Conservation (phyloP, 768 basidiomycete species). For the Hypholoma fasciculare region DNA sequence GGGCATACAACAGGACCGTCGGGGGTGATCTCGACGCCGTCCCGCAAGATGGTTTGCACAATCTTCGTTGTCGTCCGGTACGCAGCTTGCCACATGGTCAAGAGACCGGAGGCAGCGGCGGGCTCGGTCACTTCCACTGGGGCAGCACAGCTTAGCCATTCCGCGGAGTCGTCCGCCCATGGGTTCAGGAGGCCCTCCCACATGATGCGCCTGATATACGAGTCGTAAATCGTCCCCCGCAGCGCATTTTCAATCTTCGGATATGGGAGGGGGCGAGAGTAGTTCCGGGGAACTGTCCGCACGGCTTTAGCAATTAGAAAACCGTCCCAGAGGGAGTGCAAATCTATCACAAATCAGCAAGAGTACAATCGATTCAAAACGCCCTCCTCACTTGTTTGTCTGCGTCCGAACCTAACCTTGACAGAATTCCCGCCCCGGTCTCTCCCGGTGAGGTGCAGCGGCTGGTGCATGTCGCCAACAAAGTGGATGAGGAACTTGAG, state of each 20-base stretch:
- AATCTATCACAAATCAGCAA: conserved; percentile 40
- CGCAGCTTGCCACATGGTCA: conserved; percentile 15
- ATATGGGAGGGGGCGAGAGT: conserved; percentile 71
- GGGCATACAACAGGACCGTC: conserved; percentile 59
- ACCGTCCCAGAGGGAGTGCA: conserved; percentile 89
- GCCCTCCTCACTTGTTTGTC: conserved; percentile 60
- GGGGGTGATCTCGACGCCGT: conserved; percentile 24
- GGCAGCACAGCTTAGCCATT: conserved; percentile 73
- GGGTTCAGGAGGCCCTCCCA: conserved; percentile 78
- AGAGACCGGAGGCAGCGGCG: conserved; percentile 5
- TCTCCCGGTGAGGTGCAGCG: conserved; percentile 86
- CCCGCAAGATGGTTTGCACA: conserved; percentile 4
- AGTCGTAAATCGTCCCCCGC: conserved; percentile 82
- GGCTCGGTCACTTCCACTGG: conserved; percentile 2
- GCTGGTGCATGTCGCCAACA: conserved; percentile 91
- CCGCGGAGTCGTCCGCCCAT: conserved; percentile 58
- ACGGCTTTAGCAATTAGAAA: conserved; percentile 82
- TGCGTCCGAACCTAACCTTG: conserved; percentile 72
- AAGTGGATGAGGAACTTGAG: conserved; percentile 94
- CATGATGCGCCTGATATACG: conserved; percentile 83
- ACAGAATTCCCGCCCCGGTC: conserved; percentile 86
- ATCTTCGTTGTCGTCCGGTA: conserved; percentile 7
- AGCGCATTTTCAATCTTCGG: conserved; percentile 65
- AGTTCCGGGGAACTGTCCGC: conserved; percentile 72
- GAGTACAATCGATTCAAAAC: not conserved